Percentiles rank a stretch among this genome's conserved stretches.
Evolutionary conservation across 371 early-diverging fungal genomes (phyloP).

Genomic region (Entomophthora muscae): DNA sequence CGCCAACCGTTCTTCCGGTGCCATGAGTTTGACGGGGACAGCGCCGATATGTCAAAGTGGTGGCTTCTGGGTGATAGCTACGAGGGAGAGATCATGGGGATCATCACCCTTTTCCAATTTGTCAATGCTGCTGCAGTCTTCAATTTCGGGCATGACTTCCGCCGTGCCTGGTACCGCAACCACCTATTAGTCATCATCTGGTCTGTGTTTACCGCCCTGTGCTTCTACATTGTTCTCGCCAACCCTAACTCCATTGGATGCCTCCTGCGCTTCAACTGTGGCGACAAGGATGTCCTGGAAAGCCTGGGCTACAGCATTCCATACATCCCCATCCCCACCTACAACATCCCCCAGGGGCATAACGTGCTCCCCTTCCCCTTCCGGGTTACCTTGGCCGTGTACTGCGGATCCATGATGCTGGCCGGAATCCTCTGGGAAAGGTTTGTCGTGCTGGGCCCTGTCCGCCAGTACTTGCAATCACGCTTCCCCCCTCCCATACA

Average conservation of each 20-base stretch:
- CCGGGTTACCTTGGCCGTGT: conserved; percentile 25
- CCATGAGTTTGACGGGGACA: conserved; percentile 39
- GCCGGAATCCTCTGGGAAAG: background rate
- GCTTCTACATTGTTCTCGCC: conserved; percentile 31
- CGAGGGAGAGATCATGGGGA: conserved; percentile 32
- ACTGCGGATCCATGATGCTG: conserved; percentile 7
- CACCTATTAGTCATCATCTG: conserved; percentile 30
- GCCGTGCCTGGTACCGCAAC: conserved; percentile 34
- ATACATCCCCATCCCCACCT: conserved; percentile 23
- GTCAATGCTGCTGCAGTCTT: conserved; percentile 39
- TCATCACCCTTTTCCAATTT: conserved; percentile 35
- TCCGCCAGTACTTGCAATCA: conserved; percentile 6
- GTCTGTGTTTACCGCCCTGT: conserved; percentile 25
- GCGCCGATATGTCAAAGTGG: conserved; percentile 45
- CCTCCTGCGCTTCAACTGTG: conserved; percentile 50
- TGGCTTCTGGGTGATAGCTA: conserved; percentile 58
- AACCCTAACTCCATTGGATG: conserved; percentile 49
- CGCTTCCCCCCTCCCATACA: no score
- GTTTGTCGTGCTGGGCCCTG: background rate
- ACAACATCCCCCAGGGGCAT: conserved; percentile 38
- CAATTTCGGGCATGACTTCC: conserved; percentile 43
- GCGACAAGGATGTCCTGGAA: conserved; percentile 24
- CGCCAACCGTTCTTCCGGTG: conserved; percentile 50
- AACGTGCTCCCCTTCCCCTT: conserved; percentile 43
- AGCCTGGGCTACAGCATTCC: conserved; percentile 22